Percentiles rank a stretch among this genome's conserved stretches.
Evolutionary conservation across 1,284 basidiomycete species (phyloP).

Genomic region (Moniliella sp.): DNA sequence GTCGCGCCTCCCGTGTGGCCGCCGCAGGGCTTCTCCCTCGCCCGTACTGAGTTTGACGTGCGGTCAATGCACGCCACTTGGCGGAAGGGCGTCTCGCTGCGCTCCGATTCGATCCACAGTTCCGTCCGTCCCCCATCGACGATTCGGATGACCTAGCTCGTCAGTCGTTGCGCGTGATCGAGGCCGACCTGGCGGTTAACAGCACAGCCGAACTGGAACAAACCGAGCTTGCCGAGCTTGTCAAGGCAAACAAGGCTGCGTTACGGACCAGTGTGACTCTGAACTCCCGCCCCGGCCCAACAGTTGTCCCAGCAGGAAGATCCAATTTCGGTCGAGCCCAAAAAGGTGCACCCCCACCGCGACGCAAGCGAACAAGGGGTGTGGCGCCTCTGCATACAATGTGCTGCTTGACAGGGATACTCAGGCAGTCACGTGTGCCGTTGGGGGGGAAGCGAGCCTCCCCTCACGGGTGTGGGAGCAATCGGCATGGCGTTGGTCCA

Average conservation of each 20-base stretch:
- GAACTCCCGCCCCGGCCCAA: too few species aligned
- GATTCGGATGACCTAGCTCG: conserved; percentile 52
- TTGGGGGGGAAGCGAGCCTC: too few species aligned
- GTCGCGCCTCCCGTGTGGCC: conserved; percentile 62
- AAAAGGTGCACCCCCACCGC: neutral
- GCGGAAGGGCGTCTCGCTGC: conserved; percentile 74
- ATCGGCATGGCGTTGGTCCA: too few species aligned
- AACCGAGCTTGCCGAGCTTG: conserved; percentile 77
- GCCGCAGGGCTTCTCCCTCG: conserved; percentile 76
- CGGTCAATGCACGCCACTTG: conserved; percentile 62
- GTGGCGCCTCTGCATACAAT: conserved; percentile 47
- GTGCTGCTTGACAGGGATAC: too few species aligned
- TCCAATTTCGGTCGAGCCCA: neutral
- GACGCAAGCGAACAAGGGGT: conserved; percentile 2
- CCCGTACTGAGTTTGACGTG: conserved; percentile 78
- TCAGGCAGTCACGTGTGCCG: too few species aligned
- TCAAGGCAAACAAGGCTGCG: conserved; percentile 35
- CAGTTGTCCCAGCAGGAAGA: too few species aligned
- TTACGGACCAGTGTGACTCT: too few species aligned
- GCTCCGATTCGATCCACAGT: conserved; percentile 61
- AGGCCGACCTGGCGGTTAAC: conserved; percentile 59
- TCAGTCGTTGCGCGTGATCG: too few species aligned
- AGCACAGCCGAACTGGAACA: conserved; percentile 67
- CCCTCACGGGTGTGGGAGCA: too few species aligned
- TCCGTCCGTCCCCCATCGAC: conserved; percentile 50